Percentiles rank a stretch among this genome's conserved stretches.
Conservation (phyloP, 176 grass and related monocot species). For the Juncus effusus region DNA sequence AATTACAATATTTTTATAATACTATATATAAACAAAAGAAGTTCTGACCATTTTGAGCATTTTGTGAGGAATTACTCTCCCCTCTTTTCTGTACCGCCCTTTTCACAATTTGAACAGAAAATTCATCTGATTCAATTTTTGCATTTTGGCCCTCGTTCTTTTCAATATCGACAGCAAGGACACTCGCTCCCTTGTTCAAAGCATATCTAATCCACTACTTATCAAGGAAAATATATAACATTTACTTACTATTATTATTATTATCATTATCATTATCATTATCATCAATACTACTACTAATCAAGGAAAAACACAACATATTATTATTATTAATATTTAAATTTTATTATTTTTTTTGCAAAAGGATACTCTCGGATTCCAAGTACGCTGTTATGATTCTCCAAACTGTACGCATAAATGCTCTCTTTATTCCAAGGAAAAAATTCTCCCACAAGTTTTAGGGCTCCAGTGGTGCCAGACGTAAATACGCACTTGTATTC, state of each 20-base stretch:
- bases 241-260: neutral
- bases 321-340: too few relatives aligned
- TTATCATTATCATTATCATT: neutral
- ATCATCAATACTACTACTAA: conserved; percentile 8
- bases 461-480: conserved; percentile 78
- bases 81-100: conserved; percentile 55
- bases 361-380: conserved; percentile 99
- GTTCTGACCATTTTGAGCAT: conserved; percentile 32
- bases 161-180: conserved; percentile 60
- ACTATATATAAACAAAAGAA: neutral
- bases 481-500: conserved; percentile 97
- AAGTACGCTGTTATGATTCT: conserved; percentile 97
- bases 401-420: conserved; percentile 80
- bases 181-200: conserved; percentile 65
- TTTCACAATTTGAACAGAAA: conserved; percentile 48
- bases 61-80: conserved; percentile 33
- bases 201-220: conserved; percentile 62
- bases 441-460: conserved; percentile 89
- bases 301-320: neutral
- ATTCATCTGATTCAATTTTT: conserved; percentile 32
- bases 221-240: conserved; percentile 51
- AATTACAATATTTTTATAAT: too few relatives aligned
- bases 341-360: neutral
- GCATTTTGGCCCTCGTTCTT: conserved; percentile 29
- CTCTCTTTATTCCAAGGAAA: conserved; percentile 95